A percentile compares a stretch with the other conserved stretches of the same genome.
Conservation (phyloP, 345 rosid species). For the Hypericum perforatum region DNA sequence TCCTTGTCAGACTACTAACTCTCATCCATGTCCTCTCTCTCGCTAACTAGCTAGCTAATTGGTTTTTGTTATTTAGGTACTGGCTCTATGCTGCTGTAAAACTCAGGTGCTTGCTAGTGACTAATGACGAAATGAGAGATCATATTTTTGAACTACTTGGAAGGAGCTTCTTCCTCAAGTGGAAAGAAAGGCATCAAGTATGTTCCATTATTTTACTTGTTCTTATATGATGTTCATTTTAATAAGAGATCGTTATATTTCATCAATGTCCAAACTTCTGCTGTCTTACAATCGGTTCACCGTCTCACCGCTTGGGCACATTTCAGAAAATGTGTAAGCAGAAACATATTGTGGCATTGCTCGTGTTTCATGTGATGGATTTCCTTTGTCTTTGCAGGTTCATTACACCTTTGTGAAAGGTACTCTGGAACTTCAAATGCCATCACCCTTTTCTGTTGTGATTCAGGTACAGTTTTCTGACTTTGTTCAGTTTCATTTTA, state of each 20-base stretch:
- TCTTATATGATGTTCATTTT: neutral
- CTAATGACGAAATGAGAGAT: constrained; percentile 94
- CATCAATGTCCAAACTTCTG: too few species aligned
- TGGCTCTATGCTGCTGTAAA: constrained; percentile 87
- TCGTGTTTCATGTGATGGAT: neutral
- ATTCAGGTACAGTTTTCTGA: constrained; percentile 47
- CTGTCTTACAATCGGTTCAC: too few species aligned
- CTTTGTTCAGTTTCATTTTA: neutral
- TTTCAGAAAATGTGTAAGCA: too few species aligned
- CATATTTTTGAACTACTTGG: constrained; percentile 84
- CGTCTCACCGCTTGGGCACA: too few species aligned
- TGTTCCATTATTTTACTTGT: neutral
- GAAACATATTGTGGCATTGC: too few species aligned
- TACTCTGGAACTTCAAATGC: constrained; percentile 54
- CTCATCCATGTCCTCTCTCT: too few species aligned
- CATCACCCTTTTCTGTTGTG: constrained; percentile 44
- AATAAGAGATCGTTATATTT: neutral
- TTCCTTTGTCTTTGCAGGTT: constrained; percentile 32
- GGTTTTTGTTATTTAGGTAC: constrained; percentile 33
- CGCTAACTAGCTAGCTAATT: too few species aligned
- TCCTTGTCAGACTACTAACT: too few species aligned
- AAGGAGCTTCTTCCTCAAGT: constrained; percentile 51
- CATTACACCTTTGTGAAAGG: constrained; percentile 64
- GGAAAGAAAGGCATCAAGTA: constrained; percentile 93
- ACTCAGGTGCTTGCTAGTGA: constrained; percentile 67